Evolutionary conservation across 805 yeast genomes (phyloP).

Genomic region (Ogataea nonfermentans): DNA sequence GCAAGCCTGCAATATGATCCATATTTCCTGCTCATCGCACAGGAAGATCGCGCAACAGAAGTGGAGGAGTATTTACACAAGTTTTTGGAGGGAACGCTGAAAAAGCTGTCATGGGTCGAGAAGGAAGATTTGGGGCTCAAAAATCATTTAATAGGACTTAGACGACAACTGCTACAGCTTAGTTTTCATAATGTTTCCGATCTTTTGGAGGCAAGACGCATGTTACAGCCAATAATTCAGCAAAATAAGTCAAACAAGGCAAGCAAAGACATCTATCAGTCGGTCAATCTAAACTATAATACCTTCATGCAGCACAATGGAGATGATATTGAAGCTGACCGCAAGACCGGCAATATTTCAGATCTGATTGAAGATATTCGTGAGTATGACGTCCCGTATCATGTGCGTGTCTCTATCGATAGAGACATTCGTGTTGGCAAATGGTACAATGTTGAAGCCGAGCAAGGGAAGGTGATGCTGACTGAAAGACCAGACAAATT

Average conservation of each 20-base stretch:
- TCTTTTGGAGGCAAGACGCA: conserved; percentile 69
- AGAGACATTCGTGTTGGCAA: conserved; percentile 84
- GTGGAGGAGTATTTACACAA: conserved; percentile 82
- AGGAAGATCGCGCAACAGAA: conserved; percentile 62
- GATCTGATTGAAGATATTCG: conserved; percentile 74
- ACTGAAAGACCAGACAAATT: conserved; percentile 68
- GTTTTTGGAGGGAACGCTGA: conserved; percentile 61
- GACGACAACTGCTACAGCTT: conserved; percentile 61
- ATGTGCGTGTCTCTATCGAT: conserved; percentile 95
- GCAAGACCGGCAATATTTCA: conserved; percentile 48
- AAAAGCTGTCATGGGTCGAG: conserved; percentile 48
- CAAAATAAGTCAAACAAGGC: conserved; percentile 62
- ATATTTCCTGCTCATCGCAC: conserved; percentile 70
- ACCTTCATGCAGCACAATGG: conserved; percentile 32
- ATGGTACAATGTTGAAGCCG: conserved; percentile 83
- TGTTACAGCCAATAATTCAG: conserved; percentile 64
- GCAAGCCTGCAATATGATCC: conserved; percentile 83
- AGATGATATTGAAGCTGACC: conserved; percentile 21
- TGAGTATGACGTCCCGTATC: conserved; percentile 96
- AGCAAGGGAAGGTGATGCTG: conserved; percentile 51
- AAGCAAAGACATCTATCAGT: conserved; percentile 65
- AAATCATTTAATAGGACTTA: conserved; percentile 81
- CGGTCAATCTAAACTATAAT: conserved; percentile 43
- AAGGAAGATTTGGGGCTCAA: conserved; percentile 83
- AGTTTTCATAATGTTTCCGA: conserved; percentile 74